A percentile compares a stretch with the other conserved stretches of the same genome.
These are phyloP conservation scores for Cordyceps farinosa DNA, from an alignment of 2,329 filamentous ascomycete genomes.

Conservation along the genomic window DNA sequence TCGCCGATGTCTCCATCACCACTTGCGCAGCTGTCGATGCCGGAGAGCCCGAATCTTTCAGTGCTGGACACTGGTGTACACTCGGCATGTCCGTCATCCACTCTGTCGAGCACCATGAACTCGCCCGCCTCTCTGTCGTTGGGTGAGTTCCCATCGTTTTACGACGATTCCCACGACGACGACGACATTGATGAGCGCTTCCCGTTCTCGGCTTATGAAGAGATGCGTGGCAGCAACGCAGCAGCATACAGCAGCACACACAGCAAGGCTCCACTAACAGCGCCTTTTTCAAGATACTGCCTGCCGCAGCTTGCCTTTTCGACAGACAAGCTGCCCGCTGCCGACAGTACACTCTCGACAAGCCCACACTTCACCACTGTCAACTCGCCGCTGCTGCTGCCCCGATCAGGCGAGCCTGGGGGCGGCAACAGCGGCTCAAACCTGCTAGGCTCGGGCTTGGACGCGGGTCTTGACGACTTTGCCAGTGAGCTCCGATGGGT, in stretches of 20 bases:
- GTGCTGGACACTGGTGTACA: background rate
- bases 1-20: background rate
- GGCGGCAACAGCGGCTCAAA: background rate
- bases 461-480: slow-evolving; percentile 40
- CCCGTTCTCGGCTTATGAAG: background rate
- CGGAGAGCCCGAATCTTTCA: background rate
- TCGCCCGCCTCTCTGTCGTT: slow-evolving; percentile 8
- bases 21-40: background rate
- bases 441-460: slow-evolving; percentile 29
- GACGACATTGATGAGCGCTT: slow-evolving; percentile 1
- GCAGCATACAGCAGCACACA: background rate
- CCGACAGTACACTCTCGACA: background rate
- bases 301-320: slow-evolving; percentile 6
- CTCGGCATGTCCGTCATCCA: slow-evolving; percentile 1
- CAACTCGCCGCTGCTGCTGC: slow-evolving; percentile 27
- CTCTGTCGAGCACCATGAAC: slow-evolving; percentile 8
- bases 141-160: background rate
- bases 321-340: background rate
- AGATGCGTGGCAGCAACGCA: background rate
- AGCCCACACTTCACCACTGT: slow-evolving; percentile 22
- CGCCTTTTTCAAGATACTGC: slow-evolving; percentile 9
- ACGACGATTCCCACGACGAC: slow-evolving; percentile 1
- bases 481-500: slow-evolving; percentile 50
- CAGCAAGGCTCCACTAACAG: background rate
- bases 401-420: slow-evolving; percentile 21